phyloP scores from a whole-genome alignment of 176 grass and related monocot species.

The Bolboschoenus planiculmis region DNA sequence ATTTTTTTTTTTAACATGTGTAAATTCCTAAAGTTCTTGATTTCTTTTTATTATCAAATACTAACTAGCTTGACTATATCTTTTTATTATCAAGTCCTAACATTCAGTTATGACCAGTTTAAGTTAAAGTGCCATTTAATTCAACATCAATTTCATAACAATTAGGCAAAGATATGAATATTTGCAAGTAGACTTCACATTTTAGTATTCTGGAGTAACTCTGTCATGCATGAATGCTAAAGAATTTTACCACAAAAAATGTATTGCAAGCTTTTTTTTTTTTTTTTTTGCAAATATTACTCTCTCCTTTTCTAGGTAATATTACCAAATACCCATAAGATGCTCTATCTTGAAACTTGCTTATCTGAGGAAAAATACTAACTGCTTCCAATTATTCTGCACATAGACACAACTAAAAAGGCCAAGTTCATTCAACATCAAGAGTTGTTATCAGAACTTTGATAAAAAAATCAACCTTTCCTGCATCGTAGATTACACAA shows the following conservation, averaged over 20 bases:
- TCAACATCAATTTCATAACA: not conserved
- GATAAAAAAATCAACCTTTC: not conserved
- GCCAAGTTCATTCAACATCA: no score
- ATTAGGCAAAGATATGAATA: not conserved
- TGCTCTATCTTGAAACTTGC: not conserved
- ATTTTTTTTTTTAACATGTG: not conserved
- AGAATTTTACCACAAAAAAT: no score
- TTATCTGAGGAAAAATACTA: not conserved
- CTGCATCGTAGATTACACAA: conserved; percentile 40
- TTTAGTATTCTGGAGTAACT: no score
- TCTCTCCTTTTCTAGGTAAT: not conserved
- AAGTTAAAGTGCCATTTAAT: not conserved
- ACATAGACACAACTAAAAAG: no score
- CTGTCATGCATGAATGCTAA: no score
- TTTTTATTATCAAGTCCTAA: no score
- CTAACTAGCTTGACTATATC: not conserved
- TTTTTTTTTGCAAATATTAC: no score
- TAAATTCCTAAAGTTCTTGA: not conserved
- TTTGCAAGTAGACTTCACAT: no score
- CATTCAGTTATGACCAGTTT: no score
- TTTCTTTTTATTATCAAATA: not conserved
- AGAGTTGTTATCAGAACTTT: not conserved
- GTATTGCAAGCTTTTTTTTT: no score
- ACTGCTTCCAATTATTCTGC: not conserved
- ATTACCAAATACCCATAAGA: not conserved